Conservation (phyloP, 2,329 filamentous ascomycete species). For the Diaporthe nobilis region DNA sequence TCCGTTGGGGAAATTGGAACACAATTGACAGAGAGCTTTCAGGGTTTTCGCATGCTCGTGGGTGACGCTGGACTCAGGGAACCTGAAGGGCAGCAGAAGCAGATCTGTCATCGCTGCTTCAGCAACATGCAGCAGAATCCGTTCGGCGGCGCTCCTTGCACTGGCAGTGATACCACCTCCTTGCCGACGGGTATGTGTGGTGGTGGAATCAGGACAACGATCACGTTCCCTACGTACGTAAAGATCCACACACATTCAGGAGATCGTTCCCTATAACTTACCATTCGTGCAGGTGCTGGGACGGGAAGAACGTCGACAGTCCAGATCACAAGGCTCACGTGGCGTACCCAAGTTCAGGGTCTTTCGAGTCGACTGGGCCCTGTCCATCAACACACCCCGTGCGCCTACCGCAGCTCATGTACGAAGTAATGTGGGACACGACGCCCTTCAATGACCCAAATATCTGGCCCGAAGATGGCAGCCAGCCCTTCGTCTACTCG, state of each 20-base stretch:
- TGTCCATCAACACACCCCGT: slow-evolving; percentile 60
- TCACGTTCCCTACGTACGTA: slow-evolving; percentile 56
- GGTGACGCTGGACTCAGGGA: slow-evolving; percentile 45
- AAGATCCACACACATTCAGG: neutral
- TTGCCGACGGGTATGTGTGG: slow-evolving; percentile 55
- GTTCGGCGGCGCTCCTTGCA: slow-evolving; percentile 47
- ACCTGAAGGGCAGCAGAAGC: slow-evolving; percentile 31
- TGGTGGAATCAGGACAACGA: slow-evolving; percentile 58
- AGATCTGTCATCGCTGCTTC: slow-evolving; percentile 47
- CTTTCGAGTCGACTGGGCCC: slow-evolving; percentile 49
- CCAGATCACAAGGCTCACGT: slow-evolving; percentile 59
- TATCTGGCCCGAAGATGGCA: slow-evolving; percentile 44
- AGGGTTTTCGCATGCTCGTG: slow-evolving; percentile 55
- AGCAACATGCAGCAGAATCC: slow-evolving; percentile 47
- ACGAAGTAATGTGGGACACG: slow-evolving; percentile 63
- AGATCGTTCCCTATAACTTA: slow-evolving; percentile 40
- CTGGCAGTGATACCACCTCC: slow-evolving; percentile 53
- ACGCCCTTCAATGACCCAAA: slow-evolving; percentile 53
- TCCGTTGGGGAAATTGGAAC: neutral
- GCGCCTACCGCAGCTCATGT: slow-evolving; percentile 59
- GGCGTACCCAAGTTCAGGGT: slow-evolving; percentile 58
- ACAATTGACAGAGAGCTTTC: neutral
- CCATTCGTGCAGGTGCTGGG: slow-evolving; percentile 64
- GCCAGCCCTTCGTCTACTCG: slow-evolving; percentile 48
- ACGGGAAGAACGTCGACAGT: slow-evolving; percentile 65